Conservation (phyloP, 768 basidiomycete genomes). For the Kwoniella pini region DNA sequence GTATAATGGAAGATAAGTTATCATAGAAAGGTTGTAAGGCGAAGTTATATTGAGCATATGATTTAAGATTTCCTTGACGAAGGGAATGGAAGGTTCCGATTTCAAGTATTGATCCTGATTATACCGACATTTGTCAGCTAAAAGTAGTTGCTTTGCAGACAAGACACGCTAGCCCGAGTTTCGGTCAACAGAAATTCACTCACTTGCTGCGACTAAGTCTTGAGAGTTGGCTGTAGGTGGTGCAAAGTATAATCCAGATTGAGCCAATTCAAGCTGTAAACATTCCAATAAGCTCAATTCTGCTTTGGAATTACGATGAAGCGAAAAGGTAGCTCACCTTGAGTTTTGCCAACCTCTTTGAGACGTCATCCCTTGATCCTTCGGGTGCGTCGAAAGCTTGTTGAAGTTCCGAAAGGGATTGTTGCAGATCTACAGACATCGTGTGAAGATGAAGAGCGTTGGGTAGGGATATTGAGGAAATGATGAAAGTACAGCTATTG, state of each 20-base stretch:
- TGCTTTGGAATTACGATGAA: background rate
- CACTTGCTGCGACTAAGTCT: conserved; percentile 41
- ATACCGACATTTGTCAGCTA: conserved; percentile 4
- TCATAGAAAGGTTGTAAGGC: conserved; percentile 39
- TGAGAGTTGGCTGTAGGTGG: conserved; percentile 29
- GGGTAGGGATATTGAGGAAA: conserved; percentile 12
- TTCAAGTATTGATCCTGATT: conserved; percentile 86
- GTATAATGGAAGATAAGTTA: conserved; percentile 58
- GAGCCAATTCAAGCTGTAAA: conserved; percentile 39
- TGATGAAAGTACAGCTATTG: conserved; percentile 1
- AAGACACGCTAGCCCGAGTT: too few relatives aligned
- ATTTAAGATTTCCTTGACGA: conserved; percentile 79
- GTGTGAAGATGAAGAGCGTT: conserved; percentile 23
- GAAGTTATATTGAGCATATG: conserved; percentile 86
- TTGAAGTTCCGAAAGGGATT: conserved; percentile 43
- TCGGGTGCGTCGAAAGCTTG: conserved; percentile 28
- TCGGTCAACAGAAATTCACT: too few relatives aligned
- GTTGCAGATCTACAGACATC: conserved; percentile 38
- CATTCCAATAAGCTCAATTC: conserved; percentile 10
- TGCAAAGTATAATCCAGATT: conserved; percentile 45
- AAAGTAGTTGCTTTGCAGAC: background rate
- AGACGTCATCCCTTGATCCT: conserved; percentile 29
- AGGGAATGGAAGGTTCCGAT: conserved; percentile 94
- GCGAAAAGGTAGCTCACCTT: conserved; percentile 25
- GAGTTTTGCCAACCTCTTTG: conserved; percentile 30